These are phyloP conservation scores for Angomonas desouzai DNA, from an alignment of 208 protist species.

Conservation along the genomic window DNA sequence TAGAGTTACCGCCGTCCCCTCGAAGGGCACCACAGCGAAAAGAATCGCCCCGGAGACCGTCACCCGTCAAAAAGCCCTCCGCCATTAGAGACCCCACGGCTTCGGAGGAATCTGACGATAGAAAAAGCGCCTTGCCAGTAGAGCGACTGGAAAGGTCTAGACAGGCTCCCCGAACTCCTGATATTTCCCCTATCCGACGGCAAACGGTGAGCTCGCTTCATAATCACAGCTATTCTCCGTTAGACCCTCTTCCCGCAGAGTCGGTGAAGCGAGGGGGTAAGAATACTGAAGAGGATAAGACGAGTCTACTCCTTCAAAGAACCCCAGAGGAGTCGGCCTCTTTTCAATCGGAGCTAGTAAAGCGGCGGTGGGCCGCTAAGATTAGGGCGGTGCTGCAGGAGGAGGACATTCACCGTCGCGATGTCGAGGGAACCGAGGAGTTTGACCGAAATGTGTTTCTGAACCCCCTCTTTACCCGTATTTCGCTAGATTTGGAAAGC, in stretches of 20 bases:
- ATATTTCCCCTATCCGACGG: background rate
- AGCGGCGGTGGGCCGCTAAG: slow-evolving; percentile 31
- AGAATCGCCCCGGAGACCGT: background rate
- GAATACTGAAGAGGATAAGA: background rate
- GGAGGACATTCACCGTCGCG: slow-evolving; percentile 58
- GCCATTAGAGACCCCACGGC: background rate
- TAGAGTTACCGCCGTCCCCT: background rate
- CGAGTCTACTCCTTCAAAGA: background rate
- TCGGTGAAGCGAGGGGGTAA: background rate
- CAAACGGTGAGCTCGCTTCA: background rate
- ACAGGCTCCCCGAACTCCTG: background rate
- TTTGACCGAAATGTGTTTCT: slow-evolving; percentile 56
- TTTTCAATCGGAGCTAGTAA: slow-evolving; percentile 14
- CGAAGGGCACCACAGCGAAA: too few relatives aligned
- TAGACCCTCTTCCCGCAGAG: background rate
- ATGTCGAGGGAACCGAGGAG: slow-evolving; percentile 66
- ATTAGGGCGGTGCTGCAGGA: slow-evolving; percentile 44
- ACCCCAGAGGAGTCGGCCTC: background rate
- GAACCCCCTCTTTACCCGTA: slow-evolving; percentile 47
- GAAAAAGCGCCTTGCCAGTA: background rate
- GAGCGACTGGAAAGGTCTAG: background rate
- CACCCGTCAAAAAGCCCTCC: background rate
- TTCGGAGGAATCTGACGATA: background rate
- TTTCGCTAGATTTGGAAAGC: slow-evolving; percentile 29
- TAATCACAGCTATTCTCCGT: background rate